Evolutionary conservation across 257 asterid genomes (phyloP), one percentile per base, ranked within the genome.

Genomic region (Eustoma russellianum): DNA sequence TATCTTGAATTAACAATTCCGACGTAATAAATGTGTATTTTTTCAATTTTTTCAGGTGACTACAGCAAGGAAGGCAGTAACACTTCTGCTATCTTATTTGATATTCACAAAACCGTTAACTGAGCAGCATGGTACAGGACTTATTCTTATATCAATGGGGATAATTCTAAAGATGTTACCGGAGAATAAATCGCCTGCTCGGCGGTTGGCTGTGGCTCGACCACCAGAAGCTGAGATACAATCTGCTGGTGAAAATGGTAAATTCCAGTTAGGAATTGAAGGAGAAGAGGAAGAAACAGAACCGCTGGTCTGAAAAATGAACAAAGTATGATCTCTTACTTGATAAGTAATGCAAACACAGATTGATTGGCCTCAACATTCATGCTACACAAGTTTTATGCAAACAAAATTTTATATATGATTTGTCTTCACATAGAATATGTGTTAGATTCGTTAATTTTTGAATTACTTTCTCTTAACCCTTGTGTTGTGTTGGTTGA

Each of bases 81-180:
- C 96, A 0, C 66, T 90, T 56, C 17, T 90, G 62, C 79, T 90
- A 9, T 90, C 98, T 0, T 90, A 86, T 57, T 7, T 90, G 75
- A 90, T 90, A 12, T 90, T 90, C 78, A 90, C 98, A 0, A 90
- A 90, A 66, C 96, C 98, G 10, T 54, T 90, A 64, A 90, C 95
- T 0, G 94, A 77, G 45, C 95, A 90, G 70, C 98, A 90, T 41
- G 86, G 77, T 15, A 73, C 76, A 1, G 98, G 96, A 16, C 64
- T 90, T 58, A 53, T 90, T 61, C 74, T 90, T 53, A 83, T 90
- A 55, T 48, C 83, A 7, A 82, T 82, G 95, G 90, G 96, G 56
- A 86, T 90, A 44, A 62, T 75, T n/a, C 34, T 90, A 69, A 90
- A 90, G 76, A 61, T 90, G 91, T 55, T 90, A 69, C 96, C 95